Evolutionary conservation across 2,329 filamentous ascomycete species (phyloP).

Genomic region (Claviceps capensis): DNA sequence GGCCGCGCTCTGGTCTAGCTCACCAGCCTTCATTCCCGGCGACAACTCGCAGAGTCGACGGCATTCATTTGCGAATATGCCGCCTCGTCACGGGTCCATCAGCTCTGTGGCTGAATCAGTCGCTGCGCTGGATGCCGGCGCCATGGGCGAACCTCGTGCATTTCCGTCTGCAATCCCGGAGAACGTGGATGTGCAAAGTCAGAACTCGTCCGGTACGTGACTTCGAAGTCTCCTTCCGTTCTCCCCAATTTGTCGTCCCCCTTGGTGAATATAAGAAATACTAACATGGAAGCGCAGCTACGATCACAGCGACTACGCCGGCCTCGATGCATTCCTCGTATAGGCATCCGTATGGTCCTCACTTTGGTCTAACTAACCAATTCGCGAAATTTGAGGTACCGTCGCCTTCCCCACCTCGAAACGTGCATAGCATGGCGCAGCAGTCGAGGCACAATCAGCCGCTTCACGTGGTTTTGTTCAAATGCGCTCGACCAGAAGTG

Average conservation of each 20-base stretch:
- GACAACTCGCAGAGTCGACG: slow-evolving; percentile 62
- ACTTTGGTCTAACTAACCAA: slow-evolving; percentile 28
- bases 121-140: slow-evolving; percentile 30
- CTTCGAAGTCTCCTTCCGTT: background rate
- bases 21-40: slow-evolving; percentile 49
- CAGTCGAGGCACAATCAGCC: slow-evolving; percentile 53
- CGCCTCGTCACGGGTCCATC: slow-evolving; percentile 49
- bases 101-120: slow-evolving; percentile 43
- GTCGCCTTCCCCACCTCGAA: slow-evolving; percentile 46
- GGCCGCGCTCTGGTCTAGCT: slow-evolving; percentile 57
- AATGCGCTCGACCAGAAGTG: slow-evolving; percentile 86
- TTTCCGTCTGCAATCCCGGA: slow-evolving; percentile 28
- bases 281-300: slow-evolving; percentile 6
- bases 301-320: slow-evolving; percentile 13
- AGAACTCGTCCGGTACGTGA: slow-evolving; percentile 26
- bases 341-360: slow-evolving; percentile 29
- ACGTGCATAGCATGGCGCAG: slow-evolving; percentile 46
- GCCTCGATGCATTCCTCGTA: slow-evolving; percentile 17
- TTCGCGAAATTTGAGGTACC: slow-evolving; percentile 12
- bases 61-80: slow-evolving; percentile 65
- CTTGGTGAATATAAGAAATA: background rate
- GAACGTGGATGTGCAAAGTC: slow-evolving; percentile 20
- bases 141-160: slow-evolving; percentile 29
- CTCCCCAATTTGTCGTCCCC: background rate
- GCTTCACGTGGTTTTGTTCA: slow-evolving; percentile 88